Percentiles rank a stretch among this genome's conserved stretches.
phyloP scores from a whole-genome alignment of 2,329 filamentous ascomycete genomes.

The Colletotrichum nymphaeae region DNA sequence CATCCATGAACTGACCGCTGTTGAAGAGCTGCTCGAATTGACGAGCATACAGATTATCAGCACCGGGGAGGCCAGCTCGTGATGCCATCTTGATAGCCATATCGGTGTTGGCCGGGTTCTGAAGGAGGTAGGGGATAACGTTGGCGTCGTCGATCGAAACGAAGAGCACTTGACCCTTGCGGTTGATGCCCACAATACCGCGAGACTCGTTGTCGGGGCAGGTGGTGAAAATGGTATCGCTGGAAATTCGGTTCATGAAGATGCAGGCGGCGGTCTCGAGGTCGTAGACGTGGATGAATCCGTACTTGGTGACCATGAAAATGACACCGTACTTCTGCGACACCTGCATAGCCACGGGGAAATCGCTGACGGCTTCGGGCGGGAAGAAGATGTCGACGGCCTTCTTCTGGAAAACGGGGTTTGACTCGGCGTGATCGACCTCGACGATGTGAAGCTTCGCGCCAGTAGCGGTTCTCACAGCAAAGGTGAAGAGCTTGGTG shows the following conservation, averaged over 20 bases:
- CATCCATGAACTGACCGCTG: conserved; percentile 84
- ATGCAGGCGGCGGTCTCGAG: conserved; percentile 95
- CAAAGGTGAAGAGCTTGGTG: conserved; percentile 97
- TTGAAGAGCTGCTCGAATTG: conserved; percentile 91
- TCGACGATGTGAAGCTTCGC: conserved; percentile 98
- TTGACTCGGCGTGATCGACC: conserved; percentile 91
- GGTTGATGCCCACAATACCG: conserved; percentile 94
- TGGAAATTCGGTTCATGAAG: conserved; percentile 99
- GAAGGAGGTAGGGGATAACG: conserved; percentile 92
- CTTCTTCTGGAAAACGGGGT: conserved; percentile 93
- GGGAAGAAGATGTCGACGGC: conserved; percentile 98
- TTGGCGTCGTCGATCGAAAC: conserved; percentile 93
- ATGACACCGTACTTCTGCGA: conserved; percentile 97
- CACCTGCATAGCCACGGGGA: conserved; percentile 97
- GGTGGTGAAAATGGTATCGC: conserved; percentile 98
- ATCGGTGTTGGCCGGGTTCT: conserved; percentile 93
- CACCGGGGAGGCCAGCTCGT: conserved; percentile 90
- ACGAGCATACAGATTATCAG: conserved; percentile 90
- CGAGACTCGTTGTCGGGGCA: conserved; percentile 84
- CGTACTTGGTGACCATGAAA: conserved; percentile 98
- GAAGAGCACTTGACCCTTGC: conserved; percentile 95
- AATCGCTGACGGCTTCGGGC: conserved; percentile 93
- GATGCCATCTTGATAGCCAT: conserved; percentile 97
- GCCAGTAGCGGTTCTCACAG: conserved; percentile 87
- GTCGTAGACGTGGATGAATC: conserved; percentile 98